Percentiles rank a stretch among this genome's conserved stretches.
These are phyloP conservation scores for Vitis rotundifolia DNA, from an alignment of 164 flowering plant species.

Conservation along the genomic window DNA sequence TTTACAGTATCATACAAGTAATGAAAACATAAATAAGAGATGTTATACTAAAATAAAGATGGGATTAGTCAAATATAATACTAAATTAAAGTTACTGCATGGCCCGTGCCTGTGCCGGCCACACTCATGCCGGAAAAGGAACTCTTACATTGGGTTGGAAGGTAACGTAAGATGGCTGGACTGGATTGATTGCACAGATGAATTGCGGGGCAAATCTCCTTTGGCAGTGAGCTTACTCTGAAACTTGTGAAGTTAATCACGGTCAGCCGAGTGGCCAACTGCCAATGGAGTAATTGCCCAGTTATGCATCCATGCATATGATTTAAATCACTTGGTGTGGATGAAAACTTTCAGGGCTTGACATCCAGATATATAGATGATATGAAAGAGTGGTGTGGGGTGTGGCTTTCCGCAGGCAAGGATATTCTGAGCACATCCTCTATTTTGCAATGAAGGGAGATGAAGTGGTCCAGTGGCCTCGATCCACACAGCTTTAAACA, in stretches of 20 bases:
- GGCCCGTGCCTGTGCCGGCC: too few species aligned
- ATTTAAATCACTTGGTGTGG: background rate
- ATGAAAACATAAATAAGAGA: too few species aligned
- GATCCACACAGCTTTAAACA: background rate
- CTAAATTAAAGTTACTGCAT: too few species aligned
- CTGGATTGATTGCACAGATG: slow-evolving; percentile 3
- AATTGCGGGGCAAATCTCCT: slow-evolving; percentile 59
- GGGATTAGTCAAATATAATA: too few species aligned
- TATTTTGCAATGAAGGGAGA: background rate
- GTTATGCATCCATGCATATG: slow-evolving; percentile 17
- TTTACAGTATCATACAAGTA: too few species aligned
- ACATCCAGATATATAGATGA: slow-evolving; percentile 3
- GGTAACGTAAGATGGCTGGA: background rate
- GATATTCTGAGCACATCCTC: slow-evolving; percentile 7
- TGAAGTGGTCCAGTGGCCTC: background rate
- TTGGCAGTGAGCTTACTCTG: slow-evolving; percentile 35
- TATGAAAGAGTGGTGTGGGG: background rate
- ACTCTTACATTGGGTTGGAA: too few species aligned
- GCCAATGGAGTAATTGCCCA: slow-evolving; percentile 30
- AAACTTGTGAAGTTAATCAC: background rate
- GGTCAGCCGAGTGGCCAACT: slow-evolving; percentile 2
- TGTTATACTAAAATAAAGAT: too few species aligned
- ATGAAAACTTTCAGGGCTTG: background rate
- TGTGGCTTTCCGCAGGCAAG: slow-evolving; percentile 1
- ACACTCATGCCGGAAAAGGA: too few species aligned